Evolutionary conservation across 2,329 filamentous ascomycete species (phyloP), one percentile per base, ranked within the genome.

Genomic region (Pyrenochaeta sp.): DNA sequence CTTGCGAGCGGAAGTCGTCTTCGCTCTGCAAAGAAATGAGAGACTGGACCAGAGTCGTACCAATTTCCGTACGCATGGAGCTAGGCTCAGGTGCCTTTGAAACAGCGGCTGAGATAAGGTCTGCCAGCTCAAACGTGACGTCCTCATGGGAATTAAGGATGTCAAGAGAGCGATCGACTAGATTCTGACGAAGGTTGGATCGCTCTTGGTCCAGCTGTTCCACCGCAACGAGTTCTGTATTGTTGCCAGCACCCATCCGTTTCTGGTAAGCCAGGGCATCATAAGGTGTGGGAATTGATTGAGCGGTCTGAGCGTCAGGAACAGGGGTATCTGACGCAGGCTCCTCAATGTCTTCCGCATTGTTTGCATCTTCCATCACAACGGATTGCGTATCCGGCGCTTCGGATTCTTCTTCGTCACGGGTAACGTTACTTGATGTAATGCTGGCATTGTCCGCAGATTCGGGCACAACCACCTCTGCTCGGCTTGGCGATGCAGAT

Each of bases 81-180:
- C 75, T 83, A 60, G 75, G 85, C 72, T 84, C 87, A 68, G 71
- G 84, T 62, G 78, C 89, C 68, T 86, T 88, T 27, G 81, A 78
- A 7, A 86, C 85, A 20, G 92, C 88, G 3, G 89, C 87, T 32
- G 85, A 85, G 49, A 99, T 93, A 17, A 99, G 82, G 66, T 97
- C 93, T 0, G 92, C 87, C 41, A 99, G 82, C 69, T 98, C 94
- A 65, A 97, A 95, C 0, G 95, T 96, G 10, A 94, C 87, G 63
- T 91, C 88, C 12, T 93, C 89, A 64, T 98, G 93, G 32, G 89
- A 88, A 72, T 94, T 90, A 47, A 99, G 87, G 30, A 98, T 87
- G 67, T 97, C 93, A 18, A 99, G 81, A 61, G 91, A 96, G 52
- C 92, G 90, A 65, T 97, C 93, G 54, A 98, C 93, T 49, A 98